Conservation (phyloP, 208 protist species). For the Angomonas ambiguus region DNA sequence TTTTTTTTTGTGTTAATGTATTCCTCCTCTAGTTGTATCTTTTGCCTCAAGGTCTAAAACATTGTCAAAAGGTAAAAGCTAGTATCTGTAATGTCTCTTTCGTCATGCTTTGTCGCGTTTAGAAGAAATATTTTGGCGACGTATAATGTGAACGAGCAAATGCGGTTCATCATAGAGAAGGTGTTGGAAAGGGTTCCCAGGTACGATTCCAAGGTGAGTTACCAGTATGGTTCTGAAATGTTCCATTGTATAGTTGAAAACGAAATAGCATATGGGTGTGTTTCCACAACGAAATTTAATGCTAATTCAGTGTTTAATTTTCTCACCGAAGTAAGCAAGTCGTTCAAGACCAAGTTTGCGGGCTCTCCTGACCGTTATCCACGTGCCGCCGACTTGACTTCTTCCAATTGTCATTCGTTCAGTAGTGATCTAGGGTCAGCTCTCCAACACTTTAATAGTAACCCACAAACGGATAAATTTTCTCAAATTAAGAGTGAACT, state of each 20-base stretch:
- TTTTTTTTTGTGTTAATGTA: not conserved
- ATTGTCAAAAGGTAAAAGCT: not conserved
- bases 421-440: conserved; percentile 25
- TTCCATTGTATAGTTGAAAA: conserved; percentile 87
- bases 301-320: conserved; percentile 63
- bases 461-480: conserved; percentile 66
- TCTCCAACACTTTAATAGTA: conserved; percentile 51
- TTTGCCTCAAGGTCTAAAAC: not conserved
- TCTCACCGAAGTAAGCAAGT: conserved; percentile 50
- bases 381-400: conserved; percentile 32
- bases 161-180: conserved; percentile 35
- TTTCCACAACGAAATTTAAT: conserved; percentile 43
- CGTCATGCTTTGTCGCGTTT: conserved; percentile 48
- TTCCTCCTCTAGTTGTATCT: not conserved
- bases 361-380: conserved; percentile 50
- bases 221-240: conserved; percentile 60
- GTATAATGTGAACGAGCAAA: conserved; percentile 36
- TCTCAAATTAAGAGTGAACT: conserved; percentile 65
- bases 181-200: conserved; percentile 71
- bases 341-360: conserved; percentile 64
- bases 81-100: conserved; percentile 42
- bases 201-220: conserved; percentile 72
- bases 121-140: conserved; percentile 40
- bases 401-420: conserved; percentile 40
- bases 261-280: conserved; percentile 73